phyloP scores from a whole-genome alignment of 1,284 basidiomycete genomes.

The Ganoderma sinense region DNA sequence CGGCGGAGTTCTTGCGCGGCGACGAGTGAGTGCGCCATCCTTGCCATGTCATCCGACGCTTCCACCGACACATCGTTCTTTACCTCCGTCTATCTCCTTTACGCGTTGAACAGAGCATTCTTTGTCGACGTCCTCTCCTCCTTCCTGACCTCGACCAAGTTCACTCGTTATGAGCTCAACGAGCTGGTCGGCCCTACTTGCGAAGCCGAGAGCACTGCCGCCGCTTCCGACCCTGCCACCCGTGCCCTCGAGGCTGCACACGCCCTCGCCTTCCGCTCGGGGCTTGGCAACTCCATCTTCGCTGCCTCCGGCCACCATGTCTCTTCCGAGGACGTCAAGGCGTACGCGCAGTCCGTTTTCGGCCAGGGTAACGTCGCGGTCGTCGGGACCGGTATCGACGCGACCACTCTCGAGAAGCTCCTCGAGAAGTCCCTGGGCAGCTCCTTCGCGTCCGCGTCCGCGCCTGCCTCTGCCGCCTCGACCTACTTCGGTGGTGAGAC shows the following conservation, averaged over 20 bases:
- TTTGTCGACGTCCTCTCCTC: conserved; percentile 90
- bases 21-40: conserved; percentile 83
- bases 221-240: conserved; percentile 67
- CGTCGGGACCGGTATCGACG: conserved; percentile 86
- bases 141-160: conserved; percentile 83
- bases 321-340: conserved; percentile 73
- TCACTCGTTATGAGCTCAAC: conserved; percentile 85
- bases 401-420: conserved; percentile 72
- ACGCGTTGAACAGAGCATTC: conserved; percentile 65
- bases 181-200: conserved; percentile 87
- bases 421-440: conserved; percentile 74
- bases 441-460: conserved; percentile 45
- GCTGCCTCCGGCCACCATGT: conserved; percentile 75
- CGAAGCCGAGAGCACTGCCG: conserved; percentile 72
- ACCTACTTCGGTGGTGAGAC: conserved; percentile 90
- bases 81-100: not conserved
- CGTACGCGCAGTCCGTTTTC: conserved; percentile 78
- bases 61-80: not conserved
- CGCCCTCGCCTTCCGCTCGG: conserved; percentile 87
- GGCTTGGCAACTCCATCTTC: conserved; percentile 90
- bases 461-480: conserved; percentile 47
- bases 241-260: conserved; percentile 87
- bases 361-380: conserved; percentile 83
- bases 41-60: conserved; percentile 9
- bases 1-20: conserved; percentile 94